Evolutionary conservation across 1,284 basidiomycete genomes (phyloP), one percentile per base, ranked within the genome.

Genomic region (Sanghuangporus sanghuang): DNA sequence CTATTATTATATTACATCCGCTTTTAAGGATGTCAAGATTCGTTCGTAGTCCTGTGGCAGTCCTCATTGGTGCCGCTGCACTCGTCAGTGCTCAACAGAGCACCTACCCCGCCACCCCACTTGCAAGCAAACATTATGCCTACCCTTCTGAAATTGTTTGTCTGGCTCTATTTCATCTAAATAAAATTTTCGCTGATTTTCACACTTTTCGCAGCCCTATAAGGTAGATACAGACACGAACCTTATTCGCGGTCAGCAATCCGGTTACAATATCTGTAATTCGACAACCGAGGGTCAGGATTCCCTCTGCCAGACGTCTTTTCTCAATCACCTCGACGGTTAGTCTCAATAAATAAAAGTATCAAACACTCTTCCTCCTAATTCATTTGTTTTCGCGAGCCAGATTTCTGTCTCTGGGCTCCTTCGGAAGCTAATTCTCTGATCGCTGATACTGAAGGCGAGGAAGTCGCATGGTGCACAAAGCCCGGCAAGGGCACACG

Each of bases 401-500:
- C 70, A 71, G 87, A 89, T 71, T 89, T 86, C 73, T 89, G 87
- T 68, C 67, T 89, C 12, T 89, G 81, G 79, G 84, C 77, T 8
- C 85, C 87, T 32, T 78, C 71, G 2, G 73, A 74, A 35, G 78
- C 74, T 9, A 77, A 73, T 65, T 76, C 79, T 38, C 76, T 77
- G n/a, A 84, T 92, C 62, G 87, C 81, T 27, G 79, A 89, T 67
- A 81, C 82, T 3, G 90, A 92, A 73, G 83, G 79, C 44, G 78
- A 85, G 71, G 86, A 83, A 67, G 85, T 92, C 18, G 85, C 87
- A 0, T 92, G 84, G 83, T 93, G 90, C 77, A 88, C 87, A 42
- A 86, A 84, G 71, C 79, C 81, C 57, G 84, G 85, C 16, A 81
- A 80, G 63, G 89, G 89, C 7, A 78, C 86, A 0, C 86, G 89